Evolutionary conservation across 139 green algal genomes (phyloP).

Genomic region (Yamagishiella unicocca): DNA sequence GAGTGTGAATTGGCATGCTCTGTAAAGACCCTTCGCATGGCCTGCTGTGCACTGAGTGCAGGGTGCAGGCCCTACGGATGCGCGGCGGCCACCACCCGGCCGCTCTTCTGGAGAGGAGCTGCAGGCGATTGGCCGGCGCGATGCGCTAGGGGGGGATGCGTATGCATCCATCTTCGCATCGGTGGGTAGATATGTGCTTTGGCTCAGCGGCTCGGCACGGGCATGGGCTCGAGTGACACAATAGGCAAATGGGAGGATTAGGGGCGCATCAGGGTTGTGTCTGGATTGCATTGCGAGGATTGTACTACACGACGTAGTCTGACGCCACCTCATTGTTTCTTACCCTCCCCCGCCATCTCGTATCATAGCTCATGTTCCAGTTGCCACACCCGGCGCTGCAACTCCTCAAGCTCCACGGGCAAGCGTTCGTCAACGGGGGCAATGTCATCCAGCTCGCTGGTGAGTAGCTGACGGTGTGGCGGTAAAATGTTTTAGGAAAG

Average conservation of each 20-base stretch:
- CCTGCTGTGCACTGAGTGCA: not conserved
- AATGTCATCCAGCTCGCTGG: constrained; percentile 64
- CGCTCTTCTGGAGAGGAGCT: not conserved
- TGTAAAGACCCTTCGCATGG: no score
- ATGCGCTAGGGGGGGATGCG: constrained; percentile 82
- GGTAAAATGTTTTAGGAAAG: no score
- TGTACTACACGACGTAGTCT: no score
- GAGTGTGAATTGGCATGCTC: no score
- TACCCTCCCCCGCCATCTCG: not conserved
- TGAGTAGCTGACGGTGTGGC: no score
- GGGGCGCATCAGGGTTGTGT: no score
- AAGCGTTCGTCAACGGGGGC: constrained; percentile 84
- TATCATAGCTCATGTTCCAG: constrained; percentile 61
- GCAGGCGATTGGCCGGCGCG: constrained; percentile 14
- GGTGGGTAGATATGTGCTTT: constrained; percentile 56
- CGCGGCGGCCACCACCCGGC: constrained; percentile 50
- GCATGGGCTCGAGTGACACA: no score
- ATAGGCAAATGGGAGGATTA: no score
- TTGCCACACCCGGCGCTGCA: constrained; percentile 63
- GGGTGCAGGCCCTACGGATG: constrained; percentile 69
- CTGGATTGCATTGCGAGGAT: no score
- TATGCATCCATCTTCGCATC: constrained; percentile 73
- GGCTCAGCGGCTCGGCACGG: no score
- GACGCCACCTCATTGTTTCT: no score
- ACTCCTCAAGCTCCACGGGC: constrained; percentile 68